Percentiles rank a stretch among this genome's conserved stretches.
Evolutionary conservation across 1,284 basidiomycete genomes (phyloP).

Genomic region (Naganishia cerealis): DNA sequence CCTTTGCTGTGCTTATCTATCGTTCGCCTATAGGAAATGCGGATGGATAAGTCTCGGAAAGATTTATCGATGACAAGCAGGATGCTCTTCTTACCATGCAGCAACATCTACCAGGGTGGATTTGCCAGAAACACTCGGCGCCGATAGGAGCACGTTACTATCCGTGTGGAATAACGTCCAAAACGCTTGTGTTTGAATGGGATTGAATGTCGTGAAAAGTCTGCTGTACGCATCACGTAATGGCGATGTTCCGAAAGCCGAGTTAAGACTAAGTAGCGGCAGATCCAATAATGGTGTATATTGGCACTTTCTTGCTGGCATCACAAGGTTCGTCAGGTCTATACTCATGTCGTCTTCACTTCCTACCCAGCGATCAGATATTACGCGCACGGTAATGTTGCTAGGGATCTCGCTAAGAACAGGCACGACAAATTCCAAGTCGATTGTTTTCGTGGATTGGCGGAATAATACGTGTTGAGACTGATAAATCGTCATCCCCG

Average conservation of each 20-base stretch:
- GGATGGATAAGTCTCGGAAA: background rate
- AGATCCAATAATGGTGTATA: constrained; percentile 74
- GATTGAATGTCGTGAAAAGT: constrained; percentile 67
- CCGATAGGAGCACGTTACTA: constrained; percentile 74
- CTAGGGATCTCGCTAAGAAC: constrained; percentile 62
- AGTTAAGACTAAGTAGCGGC: constrained; percentile 69
- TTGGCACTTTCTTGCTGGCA: constrained; percentile 69
- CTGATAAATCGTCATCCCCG: constrained; percentile 78
- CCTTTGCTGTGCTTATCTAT: constrained; percentile 16
- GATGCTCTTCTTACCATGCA: constrained; percentile 63
- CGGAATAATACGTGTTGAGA: constrained; percentile 71
- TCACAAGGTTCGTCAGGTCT: constrained; percentile 67
- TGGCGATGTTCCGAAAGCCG: constrained; percentile 58
- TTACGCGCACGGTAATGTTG: constrained; percentile 66
- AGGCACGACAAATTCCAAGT: constrained; percentile 78
- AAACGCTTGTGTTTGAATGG: constrained; percentile 84
- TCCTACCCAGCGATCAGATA: constrained; percentile 93
- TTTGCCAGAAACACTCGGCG: constrained; percentile 80
- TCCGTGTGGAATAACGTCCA: constrained; percentile 77
- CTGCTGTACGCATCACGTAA: constrained; percentile 59
- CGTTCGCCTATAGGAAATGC: constrained; percentile 19
- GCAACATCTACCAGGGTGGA: constrained; percentile 70
- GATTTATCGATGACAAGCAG: background rate
- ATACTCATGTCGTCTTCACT: constrained; percentile 74
- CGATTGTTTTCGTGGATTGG: constrained; percentile 62